Evolutionary conservation across 2,329 filamentous ascomycete species (phyloP).

Genomic region (Ceratocystis cubensis): DNA sequence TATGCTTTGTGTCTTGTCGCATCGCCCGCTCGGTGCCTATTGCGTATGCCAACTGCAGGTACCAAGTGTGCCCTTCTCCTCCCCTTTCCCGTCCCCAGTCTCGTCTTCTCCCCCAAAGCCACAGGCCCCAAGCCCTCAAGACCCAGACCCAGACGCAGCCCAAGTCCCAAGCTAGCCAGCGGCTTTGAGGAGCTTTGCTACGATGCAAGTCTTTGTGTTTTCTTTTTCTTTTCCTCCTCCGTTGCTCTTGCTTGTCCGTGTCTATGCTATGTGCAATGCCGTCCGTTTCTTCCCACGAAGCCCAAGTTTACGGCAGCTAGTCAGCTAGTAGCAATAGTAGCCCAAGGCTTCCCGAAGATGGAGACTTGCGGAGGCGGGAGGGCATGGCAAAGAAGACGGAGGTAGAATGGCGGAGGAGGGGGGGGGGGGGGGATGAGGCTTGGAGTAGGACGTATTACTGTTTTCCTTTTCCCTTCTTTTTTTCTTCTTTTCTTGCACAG

Average conservation of each 20-base stretch:
- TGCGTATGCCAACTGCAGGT: slow-evolving; percentile 9
- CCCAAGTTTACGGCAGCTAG: not conserved
- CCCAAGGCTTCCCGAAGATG: slow-evolving; percentile 5
- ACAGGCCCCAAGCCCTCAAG: no score
- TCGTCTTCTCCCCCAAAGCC: no score
- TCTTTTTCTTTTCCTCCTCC: not conserved
- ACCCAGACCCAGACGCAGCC: no score
- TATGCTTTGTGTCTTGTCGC: not conserved
- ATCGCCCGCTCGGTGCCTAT: slow-evolving; percentile 4
- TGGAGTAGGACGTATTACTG: not conserved
- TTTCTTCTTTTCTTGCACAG: not conserved
- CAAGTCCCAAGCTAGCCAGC: not conserved
- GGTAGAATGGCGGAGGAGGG: not conserved
- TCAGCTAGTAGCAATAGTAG: slow-evolving; percentile 3
- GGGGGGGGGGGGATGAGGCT: not conserved
- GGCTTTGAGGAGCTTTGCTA: not conserved
- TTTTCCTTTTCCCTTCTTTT: not conserved
- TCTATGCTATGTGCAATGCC: not conserved
- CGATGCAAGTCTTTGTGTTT: slow-evolving; percentile 6
- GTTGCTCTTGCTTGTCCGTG: not conserved
- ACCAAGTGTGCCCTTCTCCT: not conserved
- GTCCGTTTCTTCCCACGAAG: not conserved
- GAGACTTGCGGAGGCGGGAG: not conserved
- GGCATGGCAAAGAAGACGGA: not conserved
- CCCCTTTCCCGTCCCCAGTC: not conserved